Evolutionary conservation across 441 rosid genomes (phyloP), one percentile per base, ranked within the genome.

Genomic region (Biscutella auriculata): DNA sequence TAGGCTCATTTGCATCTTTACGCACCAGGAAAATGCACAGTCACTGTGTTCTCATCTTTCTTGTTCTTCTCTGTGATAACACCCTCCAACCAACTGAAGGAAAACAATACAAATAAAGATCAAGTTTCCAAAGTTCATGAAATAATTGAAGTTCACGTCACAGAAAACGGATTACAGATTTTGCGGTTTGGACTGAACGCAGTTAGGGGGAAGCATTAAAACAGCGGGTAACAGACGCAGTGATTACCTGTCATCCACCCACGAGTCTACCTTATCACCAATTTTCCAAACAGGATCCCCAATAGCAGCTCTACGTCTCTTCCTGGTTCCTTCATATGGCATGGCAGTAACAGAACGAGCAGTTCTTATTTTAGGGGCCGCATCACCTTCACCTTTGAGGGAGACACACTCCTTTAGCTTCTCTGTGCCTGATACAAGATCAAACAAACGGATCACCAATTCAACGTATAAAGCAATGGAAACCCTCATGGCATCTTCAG

Each of bases 51-150:
- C 61, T 81, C 92, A 62, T 90, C 95, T 56, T 77, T 87, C 81
- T 87, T 81, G 84, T 66, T 78, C 80, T 80, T 88, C 68, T 84
- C 95, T 42, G 80, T 75, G 57, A 93, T 69, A 54, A 83, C 78
- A 60, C 96, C 99, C 75, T 93, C 97, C 85, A 84, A 71, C 97
- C 95, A 93, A 73, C 97, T 89, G 78, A 62, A 62, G 62, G 49
- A 66, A 41, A 59, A 72, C 63, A 70, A 14, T 53, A 64, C 53
- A 48, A 9, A 25, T 51, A 54, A 40, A 16, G 34, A 44, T 33
- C 15, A 57, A 52, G 34, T 15, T 44, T 43, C n/a, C 69, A 44
- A 46, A 35, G n/a, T 28, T 40, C 6, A 13, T 30, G 12, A 36
- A 30, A 16, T 17, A 37, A 66, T 4, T 35, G 12, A 8, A 47